Conservation (phyloP, 176 grass and related monocot genomes). For the Rhynchospora tenuis region DNA sequence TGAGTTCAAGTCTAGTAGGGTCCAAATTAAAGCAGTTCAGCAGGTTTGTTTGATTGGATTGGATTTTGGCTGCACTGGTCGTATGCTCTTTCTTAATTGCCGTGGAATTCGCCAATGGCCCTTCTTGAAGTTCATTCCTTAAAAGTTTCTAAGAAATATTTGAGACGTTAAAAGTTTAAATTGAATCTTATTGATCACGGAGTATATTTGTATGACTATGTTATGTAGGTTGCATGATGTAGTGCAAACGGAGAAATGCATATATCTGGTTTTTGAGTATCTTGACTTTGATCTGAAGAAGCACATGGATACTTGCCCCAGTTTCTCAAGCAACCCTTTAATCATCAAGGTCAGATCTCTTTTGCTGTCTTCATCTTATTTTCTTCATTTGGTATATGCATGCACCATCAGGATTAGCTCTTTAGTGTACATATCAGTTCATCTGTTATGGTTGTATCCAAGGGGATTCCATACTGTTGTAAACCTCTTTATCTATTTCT, state of each 20-base stretch:
- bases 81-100: background rate
- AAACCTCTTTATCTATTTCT: background rate
- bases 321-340: slow-evolving; percentile 57
- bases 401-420: background rate
- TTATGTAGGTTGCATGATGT: slow-evolving; percentile 85
- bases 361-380: background rate
- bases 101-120: background rate
- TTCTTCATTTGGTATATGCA: slow-evolving; percentile 15
- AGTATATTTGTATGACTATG: background rate
- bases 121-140: background rate
- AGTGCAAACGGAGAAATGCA: slow-evolving; percentile 63
- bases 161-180: background rate
- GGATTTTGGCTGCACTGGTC: background rate
- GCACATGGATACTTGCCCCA: slow-evolving; percentile 86
- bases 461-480: background rate
- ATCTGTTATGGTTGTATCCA: background rate
- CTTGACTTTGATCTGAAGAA: slow-evolving; percentile 96
- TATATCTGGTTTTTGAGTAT: slow-evolving; percentile 93
- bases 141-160: background rate
- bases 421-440: background rate
- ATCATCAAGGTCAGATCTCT: slow-evolving; percentile 49
- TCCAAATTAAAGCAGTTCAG: background rate
- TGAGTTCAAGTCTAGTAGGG: background rate
- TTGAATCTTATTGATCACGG: background rate
- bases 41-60: background rate